Percentiles rank a stretch among this genome's conserved stretches.
phyloP scores from a whole-genome alignment of 1,284 basidiomycete species.

The Schizophyllum amplum region DNA sequence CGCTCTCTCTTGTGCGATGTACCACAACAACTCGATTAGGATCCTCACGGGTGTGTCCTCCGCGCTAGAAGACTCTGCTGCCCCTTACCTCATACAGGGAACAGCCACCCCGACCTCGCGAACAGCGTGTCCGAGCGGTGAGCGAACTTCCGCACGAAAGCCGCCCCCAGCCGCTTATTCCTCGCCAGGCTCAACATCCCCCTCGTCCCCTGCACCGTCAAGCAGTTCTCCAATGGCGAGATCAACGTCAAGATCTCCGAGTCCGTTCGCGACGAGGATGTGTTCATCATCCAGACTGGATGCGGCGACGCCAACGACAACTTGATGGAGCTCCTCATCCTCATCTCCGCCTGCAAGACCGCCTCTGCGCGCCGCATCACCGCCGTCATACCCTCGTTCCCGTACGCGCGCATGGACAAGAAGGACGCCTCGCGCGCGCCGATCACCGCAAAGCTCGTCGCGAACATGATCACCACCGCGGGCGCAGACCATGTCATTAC shows the following conservation, averaged over 20 bases:
- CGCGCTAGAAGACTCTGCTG: conserved; percentile 6
- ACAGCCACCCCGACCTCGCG: conserved; percentile 97
- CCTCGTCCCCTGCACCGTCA: conserved; percentile 86
- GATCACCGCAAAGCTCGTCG: conserved; percentile 97
- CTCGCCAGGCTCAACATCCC: conserved; percentile 87
- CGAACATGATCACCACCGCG: conserved; percentile 95
- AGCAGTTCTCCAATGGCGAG: conserved; percentile 96
- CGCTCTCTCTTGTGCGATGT: conserved; percentile 44
- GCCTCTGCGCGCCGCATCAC: conserved; percentile 95
- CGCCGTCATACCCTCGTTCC: conserved; percentile 96
- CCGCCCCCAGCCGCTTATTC: conserved; percentile 9
- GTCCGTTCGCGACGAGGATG: conserved; percentile 95
- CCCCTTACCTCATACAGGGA: conserved; percentile 50
- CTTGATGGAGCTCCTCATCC: conserved; percentile 87
- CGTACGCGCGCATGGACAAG: conserved; percentile 96
- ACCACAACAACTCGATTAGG: conserved; percentile 91
- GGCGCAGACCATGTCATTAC: conserved; percentile 99
- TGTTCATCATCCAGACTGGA: conserved; percentile 91
- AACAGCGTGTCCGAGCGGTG: conserved; percentile 91
- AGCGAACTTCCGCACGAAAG: conserved; percentile 44
- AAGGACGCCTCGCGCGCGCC: conserved; percentile 97
- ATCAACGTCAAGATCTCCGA: conserved; percentile 89
- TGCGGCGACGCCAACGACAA: conserved; percentile 77
- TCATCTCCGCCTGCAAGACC: conserved; percentile 93
- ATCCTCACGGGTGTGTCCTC: conserved; percentile 73